Evolutionary conservation across 202 grass and related monocot genomes (phyloP).

Genomic region (Saccharum hybrid): DNA sequence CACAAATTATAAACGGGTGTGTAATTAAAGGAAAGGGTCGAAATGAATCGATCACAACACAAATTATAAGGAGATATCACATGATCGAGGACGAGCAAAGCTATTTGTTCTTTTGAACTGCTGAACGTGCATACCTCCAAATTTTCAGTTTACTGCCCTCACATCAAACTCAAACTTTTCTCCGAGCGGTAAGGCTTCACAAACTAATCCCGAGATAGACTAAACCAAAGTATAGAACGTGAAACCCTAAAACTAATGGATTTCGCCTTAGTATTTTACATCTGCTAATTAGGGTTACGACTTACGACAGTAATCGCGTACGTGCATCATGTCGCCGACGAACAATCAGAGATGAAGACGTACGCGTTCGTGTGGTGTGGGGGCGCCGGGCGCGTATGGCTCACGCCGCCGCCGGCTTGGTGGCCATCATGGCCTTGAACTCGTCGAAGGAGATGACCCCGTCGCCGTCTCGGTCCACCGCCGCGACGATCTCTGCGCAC

Average conservation of each 20-base stretch:
- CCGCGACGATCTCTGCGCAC: conserved; percentile 38
- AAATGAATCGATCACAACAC: no score
- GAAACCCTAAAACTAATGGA: neutral
- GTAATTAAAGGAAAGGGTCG: no score
- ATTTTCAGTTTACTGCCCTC: no score
- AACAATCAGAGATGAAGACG: neutral
- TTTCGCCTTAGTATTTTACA: neutral
- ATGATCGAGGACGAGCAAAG: no score
- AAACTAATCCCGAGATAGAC: neutral
- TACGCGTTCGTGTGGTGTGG: neutral
- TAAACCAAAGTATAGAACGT: neutral
- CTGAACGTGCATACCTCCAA: no score
- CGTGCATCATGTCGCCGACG: neutral
- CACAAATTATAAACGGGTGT: no score
- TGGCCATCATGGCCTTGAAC: conserved; percentile 50
- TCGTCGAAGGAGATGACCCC: conserved; percentile 57
- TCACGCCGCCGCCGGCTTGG: conserved; percentile 1
- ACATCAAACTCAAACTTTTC: no score
- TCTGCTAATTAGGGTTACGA: neutral
- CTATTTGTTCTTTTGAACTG: no score
- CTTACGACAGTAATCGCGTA: neutral
- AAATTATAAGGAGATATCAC: no score
- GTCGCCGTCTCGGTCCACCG: conserved; percentile 35
- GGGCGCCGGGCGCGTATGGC: neutral
- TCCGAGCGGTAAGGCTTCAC: no score